Base-by-base conservation (phyloP, 805 yeast species). In the Pichia gijzeniarum region DNA sequence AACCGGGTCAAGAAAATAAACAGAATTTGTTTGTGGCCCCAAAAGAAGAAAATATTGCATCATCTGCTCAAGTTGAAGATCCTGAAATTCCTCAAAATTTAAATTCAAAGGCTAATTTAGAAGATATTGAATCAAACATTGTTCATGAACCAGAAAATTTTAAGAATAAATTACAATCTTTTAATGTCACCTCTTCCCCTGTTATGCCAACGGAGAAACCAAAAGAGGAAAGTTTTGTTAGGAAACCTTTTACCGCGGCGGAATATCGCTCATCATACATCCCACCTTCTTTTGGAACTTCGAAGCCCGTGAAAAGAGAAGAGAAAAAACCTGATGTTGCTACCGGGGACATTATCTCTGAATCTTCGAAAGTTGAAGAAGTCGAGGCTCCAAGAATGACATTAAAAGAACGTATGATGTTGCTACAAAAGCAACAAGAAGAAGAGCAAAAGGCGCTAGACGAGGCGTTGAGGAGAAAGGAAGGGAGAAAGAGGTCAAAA, bases 331-430 rank as follows among this genome's bases (percentile, higher is more conserved):
- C 52, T 4, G 49, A 41, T 17, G 50, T 57, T 22, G 55, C 48
- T 5, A 47, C 56, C 40, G 50, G 54, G 0, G 58, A 60, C 16
- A 51, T 56, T 6, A 52, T 54, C 9, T 55, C 59, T 8, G 63
- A 59, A 30, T 27, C 54, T 0, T 46, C 55, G 1, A 58, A 58
- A 8, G 62, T 58, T 18, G 65, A 57, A 5, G 77, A 76, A 47
- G 77, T 71, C 25, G 82, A 73, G 28, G 77, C 73, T 30, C 96
- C 96, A 8, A 80, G 85, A 53, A 65, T 89, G 69, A 82, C 95
- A 47, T 69, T 91, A 55, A 84, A 84, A 59, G 97, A 93, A 55
- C 75, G 98, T 53, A 88, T 91, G 59, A 87, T 88, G 5, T 57
- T 86, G 57, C 70, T 91, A 41, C 95, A 90, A 61, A 77, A 86